Base-by-base conservation (phyloP, 305 asterid genomes). In the Fraxinus ornus region DNA sequence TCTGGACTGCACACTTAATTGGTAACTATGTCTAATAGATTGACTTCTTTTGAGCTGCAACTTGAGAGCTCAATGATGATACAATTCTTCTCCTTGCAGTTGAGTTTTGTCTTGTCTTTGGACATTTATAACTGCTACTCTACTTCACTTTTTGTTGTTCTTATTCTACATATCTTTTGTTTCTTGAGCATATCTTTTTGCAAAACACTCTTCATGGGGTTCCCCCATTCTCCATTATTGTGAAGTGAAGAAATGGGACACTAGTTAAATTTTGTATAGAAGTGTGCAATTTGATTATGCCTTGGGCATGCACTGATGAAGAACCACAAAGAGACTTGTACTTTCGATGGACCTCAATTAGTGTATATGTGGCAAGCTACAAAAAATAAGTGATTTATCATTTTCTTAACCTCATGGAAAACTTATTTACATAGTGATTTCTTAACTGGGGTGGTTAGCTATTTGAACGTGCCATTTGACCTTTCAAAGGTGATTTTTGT, bases 401-500 rank as follows among this genome's bases (percentile, higher is more conserved):
- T 28, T 64, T 33, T 72, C 36, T 79, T 73, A 85, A 74, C 9
- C 60, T 64, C 62, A 77, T 52, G 55, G 78, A 24, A 41, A 82
- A 66, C 33, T 32, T 80, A 66, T 78, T 81, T 39, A 49, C 2
- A 19, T 49, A 28, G 88, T 88, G 85, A 86, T 91, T 78, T 97
- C 97, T 94, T 94, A 87, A 94, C 81, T 84, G 68, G 82, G 49
- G 72, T 57, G 82, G 87, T 84, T 85, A 97, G 99, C 97, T 97
- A 97, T 77, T 87, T 97, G 91, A 94, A 93, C 86, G 97, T 97
- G 49, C 99, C 98, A 12, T 97, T 89, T 85, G 99, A 97, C 91
- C 97, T 97, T 82, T 97, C 99, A 76, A 94, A 94, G 90, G 97
- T 97, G 82, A 91, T 97, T 77, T 97, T 97, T 88, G 99, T 97